These are phyloP conservation scores for Hypoxylon sp. DNA, from an alignment of 2,329 filamentous ascomycete genomes.

Conservation along the genomic window DNA sequence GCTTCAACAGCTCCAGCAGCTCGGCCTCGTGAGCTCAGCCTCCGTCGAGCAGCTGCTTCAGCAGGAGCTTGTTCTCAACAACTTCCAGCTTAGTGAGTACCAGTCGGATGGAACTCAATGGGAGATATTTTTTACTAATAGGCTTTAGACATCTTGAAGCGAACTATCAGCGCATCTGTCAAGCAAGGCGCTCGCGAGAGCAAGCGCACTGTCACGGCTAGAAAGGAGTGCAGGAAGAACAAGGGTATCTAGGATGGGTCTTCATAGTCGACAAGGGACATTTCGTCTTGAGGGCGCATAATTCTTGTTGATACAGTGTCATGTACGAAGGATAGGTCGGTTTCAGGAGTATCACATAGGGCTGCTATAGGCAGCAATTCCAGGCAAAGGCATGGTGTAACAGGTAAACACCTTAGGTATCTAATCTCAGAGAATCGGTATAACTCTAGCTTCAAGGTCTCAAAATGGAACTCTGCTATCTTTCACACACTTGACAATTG, in stretches of 20 bases:
- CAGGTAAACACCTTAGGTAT: slow-evolving; percentile 1
- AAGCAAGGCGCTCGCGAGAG: slow-evolving; percentile 36
- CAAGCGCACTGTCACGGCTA: slow-evolving; percentile 35
- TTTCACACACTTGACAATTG: too few relatives aligned
- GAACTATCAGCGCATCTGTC: slow-evolving; percentile 37
- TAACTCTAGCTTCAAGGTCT: too few relatives aligned
- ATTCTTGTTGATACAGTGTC: neutral
- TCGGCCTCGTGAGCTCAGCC: slow-evolving; percentile 39
- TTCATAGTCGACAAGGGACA: neutral
- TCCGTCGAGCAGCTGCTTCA: slow-evolving; percentile 39
- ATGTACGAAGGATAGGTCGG: neutral
- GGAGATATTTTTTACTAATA: slow-evolving; percentile 16
- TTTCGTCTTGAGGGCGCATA: neutral
- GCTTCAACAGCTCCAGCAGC: slow-evolving; percentile 39
- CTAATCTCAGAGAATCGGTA: too few relatives aligned
- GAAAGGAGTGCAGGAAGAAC: slow-evolving; percentile 29
- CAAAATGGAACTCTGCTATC: too few relatives aligned
- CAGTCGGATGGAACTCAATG: neutral
- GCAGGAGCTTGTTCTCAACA: slow-evolving; percentile 38
- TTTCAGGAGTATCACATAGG: neutral
- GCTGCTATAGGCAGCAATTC: slow-evolving; percentile 9
- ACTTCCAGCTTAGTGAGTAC: slow-evolving; percentile 37
- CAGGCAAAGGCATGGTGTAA: neutral
- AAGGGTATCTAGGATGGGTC: slow-evolving; percentile 7
- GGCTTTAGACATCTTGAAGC: slow-evolving; percentile 38